Evolutionary conservation across 495 filamentous ascomycete species (phyloP).

Genomic region (Aspergillus sclerotioniger): DNA sequence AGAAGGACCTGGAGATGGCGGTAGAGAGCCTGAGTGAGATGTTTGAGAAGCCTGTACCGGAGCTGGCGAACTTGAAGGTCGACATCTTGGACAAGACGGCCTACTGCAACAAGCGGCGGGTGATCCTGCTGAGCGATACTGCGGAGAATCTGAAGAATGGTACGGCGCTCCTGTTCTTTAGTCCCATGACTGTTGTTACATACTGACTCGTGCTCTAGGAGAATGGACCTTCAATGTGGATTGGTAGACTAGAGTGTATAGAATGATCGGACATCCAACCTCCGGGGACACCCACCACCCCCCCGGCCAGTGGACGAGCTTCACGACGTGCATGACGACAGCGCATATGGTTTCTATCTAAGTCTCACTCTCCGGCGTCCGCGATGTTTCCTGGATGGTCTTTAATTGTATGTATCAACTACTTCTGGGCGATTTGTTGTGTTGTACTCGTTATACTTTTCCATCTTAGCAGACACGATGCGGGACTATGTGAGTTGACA

Average conservation of each 20-base stretch:
- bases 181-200: background rate
- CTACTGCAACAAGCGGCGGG: slow-evolving; percentile 88
- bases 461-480: background rate
- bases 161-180: slow-evolving; percentile 42
- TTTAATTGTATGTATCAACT: slow-evolving; percentile 10
- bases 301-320: slow-evolving; percentile 5
- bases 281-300: background rate
- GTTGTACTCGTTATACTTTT: background rate
- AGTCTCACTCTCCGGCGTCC: slow-evolving; percentile 9
- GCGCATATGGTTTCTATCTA: slow-evolving; percentile 19
- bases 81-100: slow-evolving; percentile 98
- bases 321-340: slow-evolving; percentile 40
- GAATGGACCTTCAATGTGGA: slow-evolving; percentile 48
- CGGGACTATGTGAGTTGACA: background rate
- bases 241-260: slow-evolving; percentile 32
- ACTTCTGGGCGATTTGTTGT: slow-evolving; percentile 1
- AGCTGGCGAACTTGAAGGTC: slow-evolving; percentile 82
- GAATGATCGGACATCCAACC: slow-evolving; percentile 8
- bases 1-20: slow-evolving; percentile 95
- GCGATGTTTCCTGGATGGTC: slow-evolving; percentile 1
- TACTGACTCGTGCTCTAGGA: slow-evolving; percentile 19
- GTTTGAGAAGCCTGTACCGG: slow-evolving; percentile 91
- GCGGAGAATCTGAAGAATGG: slow-evolving; percentile 86
- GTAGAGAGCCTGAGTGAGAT: slow-evolving; percentile 94
- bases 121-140: slow-evolving; percentile 87